Conservation (phyloP, 495 filamentous ascomycete genomes). For the Polyplosphaeria fusca region DNA sequence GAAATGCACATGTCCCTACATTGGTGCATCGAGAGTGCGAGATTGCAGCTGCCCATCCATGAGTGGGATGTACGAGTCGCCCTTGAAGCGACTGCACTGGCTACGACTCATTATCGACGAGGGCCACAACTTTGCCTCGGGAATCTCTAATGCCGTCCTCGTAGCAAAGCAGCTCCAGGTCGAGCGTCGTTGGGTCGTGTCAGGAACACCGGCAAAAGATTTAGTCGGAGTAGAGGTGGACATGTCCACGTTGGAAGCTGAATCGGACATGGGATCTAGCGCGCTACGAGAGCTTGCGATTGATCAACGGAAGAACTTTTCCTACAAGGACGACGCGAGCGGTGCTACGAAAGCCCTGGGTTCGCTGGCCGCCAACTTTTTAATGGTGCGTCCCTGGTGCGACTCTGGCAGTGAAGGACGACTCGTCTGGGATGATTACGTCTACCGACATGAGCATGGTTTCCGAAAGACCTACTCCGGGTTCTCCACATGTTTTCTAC, state of each 20-base stretch:
- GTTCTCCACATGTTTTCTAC: slow-evolving; percentile 56
- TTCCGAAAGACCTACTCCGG: slow-evolving; percentile 46
- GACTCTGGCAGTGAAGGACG: slow-evolving; percentile 48
- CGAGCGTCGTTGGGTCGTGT: slow-evolving; percentile 82
- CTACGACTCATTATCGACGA: slow-evolving; percentile 88
- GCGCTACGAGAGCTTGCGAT: slow-evolving; percentile 33
- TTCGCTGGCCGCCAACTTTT: slow-evolving; percentile 67
- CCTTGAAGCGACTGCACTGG: slow-evolving; percentile 71
- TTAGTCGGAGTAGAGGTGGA: slow-evolving; percentile 72
- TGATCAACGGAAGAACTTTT: slow-evolving; percentile 35
- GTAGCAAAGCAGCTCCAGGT: slow-evolving; percentile 66
- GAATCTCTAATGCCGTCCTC: slow-evolving; percentile 61
- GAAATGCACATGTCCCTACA: slow-evolving; percentile 45
- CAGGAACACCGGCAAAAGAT: slow-evolving; percentile 81
- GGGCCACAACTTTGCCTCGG: slow-evolving; percentile 70
- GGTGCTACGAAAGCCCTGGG: slow-evolving; percentile 61
- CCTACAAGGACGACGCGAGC: slow-evolving; percentile 26
- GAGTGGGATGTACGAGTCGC: slow-evolving; percentile 51
- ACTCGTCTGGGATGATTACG: slow-evolving; percentile 69
- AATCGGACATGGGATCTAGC: slow-evolving; percentile 33
- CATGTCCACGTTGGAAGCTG: slow-evolving; percentile 43
- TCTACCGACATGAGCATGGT: slow-evolving; percentile 60
- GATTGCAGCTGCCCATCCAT: slow-evolving; percentile 45
- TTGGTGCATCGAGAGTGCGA: slow-evolving; percentile 42
- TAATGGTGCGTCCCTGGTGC: slow-evolving; percentile 76